Conservation (phyloP, 1,284 basidiomycete genomes). For the Trametes versicolor region DNA sequence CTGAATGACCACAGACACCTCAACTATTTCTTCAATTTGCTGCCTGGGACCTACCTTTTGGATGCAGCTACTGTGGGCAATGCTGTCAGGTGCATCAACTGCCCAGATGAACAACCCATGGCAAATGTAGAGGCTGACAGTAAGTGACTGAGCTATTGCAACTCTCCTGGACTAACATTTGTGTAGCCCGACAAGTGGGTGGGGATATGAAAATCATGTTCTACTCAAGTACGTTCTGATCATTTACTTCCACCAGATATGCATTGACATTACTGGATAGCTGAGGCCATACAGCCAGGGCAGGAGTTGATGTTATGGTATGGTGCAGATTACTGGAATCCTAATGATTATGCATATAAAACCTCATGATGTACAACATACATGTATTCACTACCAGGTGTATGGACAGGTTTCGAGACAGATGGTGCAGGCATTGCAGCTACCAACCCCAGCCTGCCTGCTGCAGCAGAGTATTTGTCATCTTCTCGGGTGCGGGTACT, state of each 20-base stretch:
- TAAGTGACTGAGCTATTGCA: constrained; percentile 37
- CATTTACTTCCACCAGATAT: background rate
- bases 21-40: constrained; percentile 67
- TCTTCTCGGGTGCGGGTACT: constrained; percentile 36
- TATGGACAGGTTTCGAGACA: background rate
- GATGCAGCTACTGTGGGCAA: constrained; percentile 66
- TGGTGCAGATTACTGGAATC: constrained; percentile 51
- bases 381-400: background rate
- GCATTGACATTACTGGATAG: background rate
- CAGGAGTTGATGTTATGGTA: constrained; percentile 63
- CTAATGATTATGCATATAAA: background rate
- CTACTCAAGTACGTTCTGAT: constrained; percentile 55
- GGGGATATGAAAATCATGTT: constrained; percentile 69
- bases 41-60: constrained; percentile 48
- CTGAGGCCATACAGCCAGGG: constrained; percentile 48
- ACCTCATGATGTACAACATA: constrained; percentile 18
- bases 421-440: background rate
- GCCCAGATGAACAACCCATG: constrained; percentile 43
- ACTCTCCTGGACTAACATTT: background rate
- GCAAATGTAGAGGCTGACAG: constrained; percentile 58
- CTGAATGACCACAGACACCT: constrained; percentile 52
- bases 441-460: constrained; percentile 46
- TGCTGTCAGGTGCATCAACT: constrained; percentile 67
- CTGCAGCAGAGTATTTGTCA: constrained; percentile 41
- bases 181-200: constrained; percentile 62